Evolutionary conservation across 1,139 yeast genomes (phyloP).

Genomic region (Suhomyces wounanorum): DNA sequence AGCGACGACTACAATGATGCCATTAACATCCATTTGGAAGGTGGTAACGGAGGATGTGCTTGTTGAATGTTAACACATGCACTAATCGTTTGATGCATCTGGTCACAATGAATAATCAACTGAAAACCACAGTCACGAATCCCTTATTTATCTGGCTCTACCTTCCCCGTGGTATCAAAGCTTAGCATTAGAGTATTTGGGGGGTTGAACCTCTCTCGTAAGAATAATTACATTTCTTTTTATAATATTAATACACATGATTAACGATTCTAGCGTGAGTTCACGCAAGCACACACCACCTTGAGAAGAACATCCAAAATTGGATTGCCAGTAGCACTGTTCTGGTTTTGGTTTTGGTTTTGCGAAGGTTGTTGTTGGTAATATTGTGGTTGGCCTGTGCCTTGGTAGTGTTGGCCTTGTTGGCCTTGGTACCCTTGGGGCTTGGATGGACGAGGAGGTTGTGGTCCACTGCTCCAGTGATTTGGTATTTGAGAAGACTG

Average conservation of each 20-base stretch:
- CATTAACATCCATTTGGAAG: constrained; percentile 88
- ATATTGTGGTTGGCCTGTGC: constrained; percentile 12
- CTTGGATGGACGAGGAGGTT: constrained; percentile 25
- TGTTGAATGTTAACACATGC: constrained; percentile 44
- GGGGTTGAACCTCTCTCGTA: constrained; percentile 5
- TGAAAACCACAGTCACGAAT: not conserved
- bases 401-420: constrained; percentile 27
- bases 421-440: constrained; percentile 33
- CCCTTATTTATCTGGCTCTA: not conserved
- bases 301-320: constrained; percentile 34
- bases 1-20: constrained; percentile 88
- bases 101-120: not conserved
- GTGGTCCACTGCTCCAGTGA: constrained; percentile 41
- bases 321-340: constrained; percentile 34
- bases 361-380: constrained; percentile 29
- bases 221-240: constrained; percentile 5
- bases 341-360: constrained; percentile 25
- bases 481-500: constrained; percentile 49
- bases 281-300: constrained; percentile 37
- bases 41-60: constrained; percentile 70
- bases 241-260: constrained; percentile 11
- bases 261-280: constrained; percentile 10
- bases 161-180: not conserved
- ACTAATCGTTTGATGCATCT: not conserved
- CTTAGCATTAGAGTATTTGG: constrained; percentile 1